Percentiles rank a stretch among this genome's conserved stretches.
Conservation (phyloP, 306 rosid species). For the Gleditsia sinensis region DNA sequence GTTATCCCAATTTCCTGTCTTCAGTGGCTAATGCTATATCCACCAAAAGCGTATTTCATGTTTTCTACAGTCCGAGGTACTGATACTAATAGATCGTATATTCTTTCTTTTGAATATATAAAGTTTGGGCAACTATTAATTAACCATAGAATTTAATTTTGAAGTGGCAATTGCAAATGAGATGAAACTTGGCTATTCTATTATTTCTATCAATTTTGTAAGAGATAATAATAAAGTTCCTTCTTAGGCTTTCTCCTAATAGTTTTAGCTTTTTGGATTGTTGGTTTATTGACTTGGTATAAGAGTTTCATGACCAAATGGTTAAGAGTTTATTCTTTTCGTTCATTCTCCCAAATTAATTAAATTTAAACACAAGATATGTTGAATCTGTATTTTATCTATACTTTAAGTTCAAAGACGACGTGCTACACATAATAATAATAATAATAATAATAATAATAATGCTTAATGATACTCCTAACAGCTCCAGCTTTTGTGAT, state of each 20-base stretch:
- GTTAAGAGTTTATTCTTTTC: too few relatives aligned
- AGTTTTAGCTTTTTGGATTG: neutral
- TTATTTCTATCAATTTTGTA: conserved; percentile 4
- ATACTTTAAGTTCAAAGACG: too few relatives aligned
- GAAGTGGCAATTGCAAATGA: conserved; percentile 3
- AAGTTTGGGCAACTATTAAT: neutral
- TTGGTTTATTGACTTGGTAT: neutral
- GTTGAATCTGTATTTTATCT: too few relatives aligned
- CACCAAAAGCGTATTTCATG: conserved; percentile 82
- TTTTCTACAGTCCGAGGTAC: conserved; percentile 96
- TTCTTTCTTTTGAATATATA: conserved; percentile 17
- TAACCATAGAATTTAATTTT: conserved; percentile 18
- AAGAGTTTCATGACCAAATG: neutral
- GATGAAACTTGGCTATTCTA: neutral
- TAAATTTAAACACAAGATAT: too few relatives aligned
- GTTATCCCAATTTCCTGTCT: conserved; percentile 65
- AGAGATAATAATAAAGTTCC: neutral
- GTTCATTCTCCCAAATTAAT: too few relatives aligned
- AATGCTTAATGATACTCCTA: too few relatives aligned
- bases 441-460: too few relatives aligned
- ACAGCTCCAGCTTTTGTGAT: too few relatives aligned
- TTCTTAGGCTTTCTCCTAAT: neutral
- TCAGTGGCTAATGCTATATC: conserved; percentile 83
- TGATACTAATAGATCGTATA: neutral
- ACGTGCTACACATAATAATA: too few relatives aligned